These are phyloP conservation scores for Pyricularia pennisetigena DNA, from an alignment of 2,329 filamentous ascomycete genomes.

Conservation along the genomic window DNA sequence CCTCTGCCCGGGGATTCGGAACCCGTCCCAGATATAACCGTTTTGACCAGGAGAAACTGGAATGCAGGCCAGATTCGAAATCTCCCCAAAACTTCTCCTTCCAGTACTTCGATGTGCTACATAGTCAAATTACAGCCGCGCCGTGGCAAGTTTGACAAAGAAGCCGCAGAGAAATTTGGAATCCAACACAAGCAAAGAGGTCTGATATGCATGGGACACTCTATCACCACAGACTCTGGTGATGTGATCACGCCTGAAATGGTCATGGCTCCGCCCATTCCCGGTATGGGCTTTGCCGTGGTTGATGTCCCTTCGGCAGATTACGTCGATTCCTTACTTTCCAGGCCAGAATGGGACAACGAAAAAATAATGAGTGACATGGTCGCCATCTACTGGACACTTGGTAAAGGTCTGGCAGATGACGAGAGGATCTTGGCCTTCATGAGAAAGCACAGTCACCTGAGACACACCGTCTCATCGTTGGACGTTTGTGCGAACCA, in stretches of 20 bases:
- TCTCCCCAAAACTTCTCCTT: conserved; percentile 60
- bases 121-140: conserved; percentile 68
- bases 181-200: conserved; percentile 50
- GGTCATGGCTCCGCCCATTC: conserved; percentile 61
- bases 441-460: conserved; percentile 44
- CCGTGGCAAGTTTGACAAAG: conserved; percentile 69
- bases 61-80: conserved; percentile 54
- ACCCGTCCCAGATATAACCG: conserved; percentile 52
- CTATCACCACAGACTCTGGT: conserved; percentile 54
- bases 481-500: conserved; percentile 66
- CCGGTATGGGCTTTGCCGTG: conserved; percentile 67
- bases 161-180: conserved; percentile 53
- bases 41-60: conserved; percentile 70
- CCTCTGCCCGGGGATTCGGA: conserved; percentile 44
- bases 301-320: conserved; percentile 64
- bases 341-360: conserved; percentile 65
- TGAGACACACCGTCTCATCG: conserved; percentile 72
- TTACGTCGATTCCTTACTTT: conserved; percentile 61
- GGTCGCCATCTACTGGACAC: conserved; percentile 67
- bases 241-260: conserved; percentile 71
- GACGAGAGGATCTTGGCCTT: conserved; percentile 59
- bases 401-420: conserved; percentile 57
- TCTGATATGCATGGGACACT: conserved; percentile 51
- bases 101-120: conserved; percentile 68
- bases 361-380: conserved; percentile 46